Evolutionary conservation across 306 rosid genomes (phyloP).

Genomic region (Inga leiocalycina): DNA sequence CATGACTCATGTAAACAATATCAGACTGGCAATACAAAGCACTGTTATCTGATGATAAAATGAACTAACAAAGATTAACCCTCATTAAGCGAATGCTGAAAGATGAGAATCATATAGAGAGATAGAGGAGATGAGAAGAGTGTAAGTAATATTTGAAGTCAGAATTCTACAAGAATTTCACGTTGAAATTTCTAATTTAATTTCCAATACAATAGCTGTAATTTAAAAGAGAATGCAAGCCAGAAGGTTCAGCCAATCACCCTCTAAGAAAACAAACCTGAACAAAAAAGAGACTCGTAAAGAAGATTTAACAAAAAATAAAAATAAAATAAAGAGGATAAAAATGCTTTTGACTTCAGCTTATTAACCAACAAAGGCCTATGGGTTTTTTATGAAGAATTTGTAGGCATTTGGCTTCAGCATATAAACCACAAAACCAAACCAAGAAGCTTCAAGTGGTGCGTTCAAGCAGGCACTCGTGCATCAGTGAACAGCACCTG

Average conservation of each 20-base stretch:
- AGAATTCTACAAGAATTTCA: not conserved
- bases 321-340: not conserved
- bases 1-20: constrained; percentile 41
- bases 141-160: not conserved
- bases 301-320: not conserved
- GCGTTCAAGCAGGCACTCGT: not conserved
- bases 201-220: not conserved
- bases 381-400: not conserved
- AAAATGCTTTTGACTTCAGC: not conserved
- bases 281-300: not conserved
- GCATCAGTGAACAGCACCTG: not conserved
- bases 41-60: constrained; percentile 10
- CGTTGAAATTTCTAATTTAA: not conserved
- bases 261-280: not conserved
- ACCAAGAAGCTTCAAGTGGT: not conserved
- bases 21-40: constrained; percentile 11
- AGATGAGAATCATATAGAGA: constrained; percentile 7
- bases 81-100: constrained; percentile 1
- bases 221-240: not conserved
- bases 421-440: not conserved
- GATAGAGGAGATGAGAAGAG: not conserved
- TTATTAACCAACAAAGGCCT: not conserved
- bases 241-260: not conserved
- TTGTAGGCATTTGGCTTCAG: not conserved
- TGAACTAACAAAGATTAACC: not conserved